Conservation (phyloP, 2,329 filamentous ascomycete species). For the Aspergillus vadensis region DNA sequence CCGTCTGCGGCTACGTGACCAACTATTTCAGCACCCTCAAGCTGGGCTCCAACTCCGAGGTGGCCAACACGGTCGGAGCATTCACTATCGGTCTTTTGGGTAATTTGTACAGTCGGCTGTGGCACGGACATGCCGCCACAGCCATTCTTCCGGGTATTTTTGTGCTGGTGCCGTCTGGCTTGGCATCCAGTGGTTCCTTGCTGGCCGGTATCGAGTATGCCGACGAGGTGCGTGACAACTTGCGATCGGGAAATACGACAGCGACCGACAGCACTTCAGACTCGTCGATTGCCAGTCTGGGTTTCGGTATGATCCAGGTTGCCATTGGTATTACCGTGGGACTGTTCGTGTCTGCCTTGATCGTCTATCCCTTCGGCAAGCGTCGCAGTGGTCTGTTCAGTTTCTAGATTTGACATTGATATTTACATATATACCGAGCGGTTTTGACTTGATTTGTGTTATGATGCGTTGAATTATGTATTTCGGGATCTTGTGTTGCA, state of each 20-base stretch:
- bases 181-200: slow-evolving; percentile 58
- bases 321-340: slow-evolving; percentile 46
- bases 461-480: not conserved
- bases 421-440: not conserved
- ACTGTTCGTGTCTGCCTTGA: slow-evolving; percentile 42
- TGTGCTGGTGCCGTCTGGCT: slow-evolving; percentile 61
- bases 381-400: slow-evolving; percentile 44
- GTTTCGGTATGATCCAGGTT: slow-evolving; percentile 45
- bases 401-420: slow-evolving; percentile 22
- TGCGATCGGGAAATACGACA: slow-evolving; percentile 11
- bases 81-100: slow-evolving; percentile 74
- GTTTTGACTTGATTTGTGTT: not conserved
- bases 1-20: slow-evolving; percentile 71
- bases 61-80: slow-evolving; percentile 75
- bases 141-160: slow-evolving; percentile 86
- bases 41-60: slow-evolving; percentile 70
- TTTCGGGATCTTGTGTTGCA: not conserved
- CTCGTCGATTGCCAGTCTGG: slow-evolving; percentile 34
- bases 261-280: slow-evolving; percentile 17
- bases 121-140: slow-evolving; percentile 77
- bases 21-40: slow-evolving; percentile 71
- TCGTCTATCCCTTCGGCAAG: slow-evolving; percentile 45
- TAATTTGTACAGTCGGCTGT: slow-evolving; percentile 70
- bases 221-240: slow-evolving; percentile 50
- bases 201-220: slow-evolving; percentile 58